phyloP scores from a whole-genome alignment of 192 early-diverging fungal genomes.

The Podochytrium sp. region DNA sequence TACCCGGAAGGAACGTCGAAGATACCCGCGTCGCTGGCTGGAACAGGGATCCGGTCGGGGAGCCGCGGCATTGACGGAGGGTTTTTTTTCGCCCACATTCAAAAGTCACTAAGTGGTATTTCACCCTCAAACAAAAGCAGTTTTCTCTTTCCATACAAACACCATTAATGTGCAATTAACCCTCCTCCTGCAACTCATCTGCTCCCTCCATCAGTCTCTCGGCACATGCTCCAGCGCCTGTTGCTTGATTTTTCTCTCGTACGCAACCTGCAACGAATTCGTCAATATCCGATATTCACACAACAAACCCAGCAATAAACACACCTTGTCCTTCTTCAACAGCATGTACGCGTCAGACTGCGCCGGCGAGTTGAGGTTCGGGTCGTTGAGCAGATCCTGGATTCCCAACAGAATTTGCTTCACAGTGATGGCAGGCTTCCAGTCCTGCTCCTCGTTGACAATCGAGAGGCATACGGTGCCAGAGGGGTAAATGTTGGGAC shows the following conservation, averaged over 20 bases:
- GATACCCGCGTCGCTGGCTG: not conserved
- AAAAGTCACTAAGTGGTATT: no score
- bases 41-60: not conserved
- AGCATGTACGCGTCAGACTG: slow-evolving; percentile 81
- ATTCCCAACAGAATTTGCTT: slow-evolving; percentile 97
- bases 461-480: slow-evolving; percentile 98
- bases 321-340: slow-evolving; percentile 62
- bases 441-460: slow-evolving; percentile 90
- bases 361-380: slow-evolving; percentile 90
- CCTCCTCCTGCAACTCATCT: no score
- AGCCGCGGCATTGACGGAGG: not conserved
- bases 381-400: slow-evolving; percentile 85
- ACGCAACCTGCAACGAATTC: slow-evolving; percentile 9
- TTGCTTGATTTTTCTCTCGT: slow-evolving; percentile 25
- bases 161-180: no score
- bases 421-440: slow-evolving; percentile 81
- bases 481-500: slow-evolving; percentile 94
- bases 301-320: not conserved
- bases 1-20: not conserved
- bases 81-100: no score
- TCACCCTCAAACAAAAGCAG: no score
- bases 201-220: slow-evolving; percentile 13
- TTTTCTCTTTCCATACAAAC: no score
- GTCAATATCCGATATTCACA: not conserved
- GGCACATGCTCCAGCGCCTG: slow-evolving; percentile 20